Evolutionary conservation across 768 basidiomycete genomes (phyloP).

Genomic region (Lactarius sanguifluus): DNA sequence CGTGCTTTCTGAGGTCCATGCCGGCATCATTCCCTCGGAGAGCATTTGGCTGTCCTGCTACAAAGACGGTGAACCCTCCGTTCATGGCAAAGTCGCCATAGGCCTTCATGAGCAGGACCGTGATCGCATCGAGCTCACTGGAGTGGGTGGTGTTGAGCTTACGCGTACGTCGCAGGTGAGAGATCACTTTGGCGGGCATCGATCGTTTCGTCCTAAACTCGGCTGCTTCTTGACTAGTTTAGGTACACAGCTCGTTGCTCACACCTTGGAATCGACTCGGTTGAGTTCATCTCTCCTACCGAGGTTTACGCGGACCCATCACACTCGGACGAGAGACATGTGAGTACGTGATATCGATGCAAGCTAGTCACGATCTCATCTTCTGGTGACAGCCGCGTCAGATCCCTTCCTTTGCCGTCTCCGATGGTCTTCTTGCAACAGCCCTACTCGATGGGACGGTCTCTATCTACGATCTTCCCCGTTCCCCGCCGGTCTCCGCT

Average conservation of each 20-base stretch:
- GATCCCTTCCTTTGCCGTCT: slow-evolving; percentile 25
- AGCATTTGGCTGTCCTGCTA: slow-evolving; percentile 29
- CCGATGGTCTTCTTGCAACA: slow-evolving; percentile 24
- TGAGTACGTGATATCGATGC: slow-evolving; percentile 19
- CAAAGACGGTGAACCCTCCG: slow-evolving; percentile 26
- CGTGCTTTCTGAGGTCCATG: slow-evolving; percentile 28
- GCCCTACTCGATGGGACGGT: slow-evolving; percentile 28
- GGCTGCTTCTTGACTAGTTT: slow-evolving; percentile 13
- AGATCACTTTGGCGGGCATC: background rate
- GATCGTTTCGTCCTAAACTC: background rate
- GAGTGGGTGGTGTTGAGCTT: slow-evolving; percentile 21
- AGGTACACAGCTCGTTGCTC: slow-evolving; percentile 23
- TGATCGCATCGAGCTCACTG: slow-evolving; percentile 27
- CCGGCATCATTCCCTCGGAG: slow-evolving; percentile 27
- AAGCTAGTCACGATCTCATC: slow-evolving; percentile 3
- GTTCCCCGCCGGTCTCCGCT: background rate
- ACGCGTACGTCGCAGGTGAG: slow-evolving; percentile 23
- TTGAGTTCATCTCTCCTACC: slow-evolving; percentile 23
- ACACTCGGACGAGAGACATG: slow-evolving; percentile 26
- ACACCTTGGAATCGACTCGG: slow-evolving; percentile 22
- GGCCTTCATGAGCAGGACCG: slow-evolving; percentile 27
- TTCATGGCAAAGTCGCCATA: slow-evolving; percentile 27
- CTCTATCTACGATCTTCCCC: slow-evolving; percentile 24
- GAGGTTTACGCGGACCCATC: slow-evolving; percentile 27
- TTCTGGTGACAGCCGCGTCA: slow-evolving; percentile 25